Base-by-base conservation (phyloP, 306 rosid genomes). In the Dalbergia cultrata region DNA sequence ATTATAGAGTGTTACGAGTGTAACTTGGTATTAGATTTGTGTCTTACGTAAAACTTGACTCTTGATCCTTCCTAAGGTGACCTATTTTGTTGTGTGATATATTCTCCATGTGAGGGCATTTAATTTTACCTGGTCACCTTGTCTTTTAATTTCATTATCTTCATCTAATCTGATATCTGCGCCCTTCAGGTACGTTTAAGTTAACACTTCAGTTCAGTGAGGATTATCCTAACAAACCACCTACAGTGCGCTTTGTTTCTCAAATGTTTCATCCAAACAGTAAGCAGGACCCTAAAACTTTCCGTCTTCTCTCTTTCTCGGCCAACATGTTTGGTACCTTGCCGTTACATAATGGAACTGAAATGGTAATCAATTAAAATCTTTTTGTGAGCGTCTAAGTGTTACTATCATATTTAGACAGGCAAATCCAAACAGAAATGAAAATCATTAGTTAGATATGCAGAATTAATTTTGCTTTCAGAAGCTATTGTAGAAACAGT, bases 211-310 rank as follows among this genome's bases (percentile, higher is more conserved):
- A 95, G 86, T 91, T 93, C 74, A 41, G 91, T 0, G 98, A 93
- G 91, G 99, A 95, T 80, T 95, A 95, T 90, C 99, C 99, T 39
- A 95, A 95, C 66, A 95, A 95, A 83, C 98, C 98, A 11, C 99
- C 99, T 19, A 91, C 90, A 19, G 99, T 95, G 59, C 96, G 94
- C 68, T 95, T 95, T 78, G 99, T 95, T 66, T 95, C 99, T 73
- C 90, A 96, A 68, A 95, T 95, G 99, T 95, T 95, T 87, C 99
- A 95, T 85, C 99, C 98, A 57, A 95, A 95, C 68, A 95, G 99
- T 95, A 81, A 91, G 7, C 6, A 37, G 41, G 41, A 37, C 41
- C 41, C 7, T 37, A 4, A 37, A 37, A 37, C 70, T 54, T 58
- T 13, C 35, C 47, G 3, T 26, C 31, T 22, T 56, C 9, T 61